Conservation (phyloP, 106 monocot genomes). For the Narthecium ossifragum region DNA sequence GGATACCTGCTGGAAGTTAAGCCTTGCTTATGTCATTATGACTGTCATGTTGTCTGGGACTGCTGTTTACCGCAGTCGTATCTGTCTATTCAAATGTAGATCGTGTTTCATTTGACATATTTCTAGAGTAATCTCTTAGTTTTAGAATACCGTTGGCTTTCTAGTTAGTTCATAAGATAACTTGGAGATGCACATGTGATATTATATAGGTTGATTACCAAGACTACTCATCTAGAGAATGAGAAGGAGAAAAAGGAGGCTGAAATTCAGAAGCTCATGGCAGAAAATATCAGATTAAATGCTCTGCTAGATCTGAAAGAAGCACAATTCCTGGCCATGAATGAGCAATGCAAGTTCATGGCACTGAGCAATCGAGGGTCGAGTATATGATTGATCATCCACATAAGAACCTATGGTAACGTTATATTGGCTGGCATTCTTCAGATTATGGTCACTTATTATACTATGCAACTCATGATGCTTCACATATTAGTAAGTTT, state of each 20-base stretch:
- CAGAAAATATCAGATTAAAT: conserved; percentile 71
- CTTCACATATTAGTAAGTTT: background rate
- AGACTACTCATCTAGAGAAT: conserved; percentile 59
- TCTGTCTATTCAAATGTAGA: too few relatives aligned
- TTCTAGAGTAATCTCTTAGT: too few relatives aligned
- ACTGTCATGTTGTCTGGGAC: too few relatives aligned
- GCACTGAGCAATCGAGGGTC: conserved; percentile 38
- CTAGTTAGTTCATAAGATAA: too few relatives aligned
- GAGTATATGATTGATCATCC: conserved; percentile 9
- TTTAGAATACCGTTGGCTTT: too few relatives aligned
- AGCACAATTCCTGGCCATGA: conserved; percentile 78
- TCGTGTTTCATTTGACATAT: too few relatives aligned
- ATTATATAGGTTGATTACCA: conserved; percentile 62
- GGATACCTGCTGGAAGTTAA: too few relatives aligned
- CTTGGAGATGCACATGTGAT: too few relatives aligned
- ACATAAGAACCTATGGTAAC: background rate
- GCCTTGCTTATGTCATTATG: too few relatives aligned
- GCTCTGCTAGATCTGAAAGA: conserved; percentile 78
- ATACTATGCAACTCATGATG: too few relatives aligned
- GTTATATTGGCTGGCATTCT: background rate
- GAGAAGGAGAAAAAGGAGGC: conserved; percentile 77
- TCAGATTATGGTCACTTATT: too few relatives aligned
- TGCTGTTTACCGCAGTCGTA: too few relatives aligned
- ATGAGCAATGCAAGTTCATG: conserved; percentile 96
- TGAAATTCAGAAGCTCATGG: conserved; percentile 73